A percentile compares a stretch with the other conserved stretches of the same genome.
These are phyloP conservation scores for Neophaeococcomyces aloes DNA, from an alignment of 2,329 filamentous ascomycete genomes.

Conservation along the genomic window DNA sequence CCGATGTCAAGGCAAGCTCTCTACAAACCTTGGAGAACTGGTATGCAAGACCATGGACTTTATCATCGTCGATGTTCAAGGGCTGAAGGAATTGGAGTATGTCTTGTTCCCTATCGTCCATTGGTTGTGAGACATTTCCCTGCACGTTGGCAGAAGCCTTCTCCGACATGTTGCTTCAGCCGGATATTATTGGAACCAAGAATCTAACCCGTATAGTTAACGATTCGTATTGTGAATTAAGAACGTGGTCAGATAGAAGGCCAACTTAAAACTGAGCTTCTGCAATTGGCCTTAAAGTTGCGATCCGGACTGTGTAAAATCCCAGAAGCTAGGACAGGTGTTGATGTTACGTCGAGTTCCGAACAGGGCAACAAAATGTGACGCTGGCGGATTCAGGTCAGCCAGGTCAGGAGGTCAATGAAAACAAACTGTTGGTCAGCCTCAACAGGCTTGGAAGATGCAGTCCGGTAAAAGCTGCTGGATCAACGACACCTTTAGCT, in stretches of 20 bases:
- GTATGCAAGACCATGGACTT: constrained; percentile 36
- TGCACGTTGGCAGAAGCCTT: constrained; percentile 15
- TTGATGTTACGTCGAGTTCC: neutral
- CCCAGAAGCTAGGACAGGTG: neutral
- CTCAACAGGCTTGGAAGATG: neutral
- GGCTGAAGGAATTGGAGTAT: constrained; percentile 34
- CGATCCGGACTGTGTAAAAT: neutral
- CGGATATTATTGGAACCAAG: neutral
- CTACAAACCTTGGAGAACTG: constrained; percentile 37
- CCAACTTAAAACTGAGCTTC: neutral
- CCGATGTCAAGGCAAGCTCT: constrained; percentile 34
- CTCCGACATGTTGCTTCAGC: constrained; percentile 17
- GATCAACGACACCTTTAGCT: neutral
- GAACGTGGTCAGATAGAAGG: neutral
- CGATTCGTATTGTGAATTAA: neutral
- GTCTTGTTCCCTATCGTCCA: constrained; percentile 25
- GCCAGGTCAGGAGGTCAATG: neutral
- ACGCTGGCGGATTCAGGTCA: constrained; percentile 4
- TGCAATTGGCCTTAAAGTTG: neutral
- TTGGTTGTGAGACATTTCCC: constrained; percentile 20
- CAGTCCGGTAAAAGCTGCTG: neutral
- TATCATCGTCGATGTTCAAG: constrained; percentile 31
- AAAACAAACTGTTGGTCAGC: neutral
- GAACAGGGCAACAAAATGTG: constrained; percentile 1
- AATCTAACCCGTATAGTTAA: neutral